Percentiles rank a stretch among this genome's conserved stretches.
These are phyloP conservation scores for Nyssa sinensis DNA, from an alignment of 148 eudicot genomes.

Conservation along the genomic window DNA sequence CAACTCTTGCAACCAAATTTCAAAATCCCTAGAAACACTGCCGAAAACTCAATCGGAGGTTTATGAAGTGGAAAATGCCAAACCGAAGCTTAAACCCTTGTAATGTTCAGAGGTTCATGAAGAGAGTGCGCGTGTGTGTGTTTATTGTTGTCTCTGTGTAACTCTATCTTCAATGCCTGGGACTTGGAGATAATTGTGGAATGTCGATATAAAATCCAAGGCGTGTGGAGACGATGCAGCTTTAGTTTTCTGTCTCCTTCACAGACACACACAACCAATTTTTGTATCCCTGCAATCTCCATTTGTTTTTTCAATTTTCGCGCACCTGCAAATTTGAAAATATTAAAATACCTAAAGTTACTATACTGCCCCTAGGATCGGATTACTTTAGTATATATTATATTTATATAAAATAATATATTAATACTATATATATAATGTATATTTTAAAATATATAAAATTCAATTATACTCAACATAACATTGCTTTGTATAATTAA, in stretches of 20 bases:
- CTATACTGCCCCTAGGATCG: no score
- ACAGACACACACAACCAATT: neutral
- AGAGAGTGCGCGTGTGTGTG: neutral
- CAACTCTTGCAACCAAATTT: neutral
- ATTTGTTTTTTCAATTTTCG: conserved; percentile 9
- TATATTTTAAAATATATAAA: no score
- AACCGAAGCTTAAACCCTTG: conserved; percentile 13
- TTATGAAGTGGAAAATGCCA: neutral
- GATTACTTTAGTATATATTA: no score
- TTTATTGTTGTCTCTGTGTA: neutral
- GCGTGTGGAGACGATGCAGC: conserved; percentile 17
- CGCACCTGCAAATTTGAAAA: conserved; percentile 8
- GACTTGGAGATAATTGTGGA: neutral
- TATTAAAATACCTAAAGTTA: no score
- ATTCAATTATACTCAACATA: no score
- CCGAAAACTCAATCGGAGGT: neutral
- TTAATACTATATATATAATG: no score
- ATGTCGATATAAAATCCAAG: conserved; percentile 7
- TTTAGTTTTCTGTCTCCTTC: conserved; percentile 11
- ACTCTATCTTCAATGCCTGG: neutral
- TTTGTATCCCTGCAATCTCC: neutral
- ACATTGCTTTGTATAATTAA: no score
- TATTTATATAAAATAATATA: no score
- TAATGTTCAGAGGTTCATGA: conserved; percentile 1
- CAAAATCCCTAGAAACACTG: neutral